Evolutionary conservation across 495 filamentous ascomycete species (phyloP).

Genomic region (Hapsidospora chrysogenum): DNA sequence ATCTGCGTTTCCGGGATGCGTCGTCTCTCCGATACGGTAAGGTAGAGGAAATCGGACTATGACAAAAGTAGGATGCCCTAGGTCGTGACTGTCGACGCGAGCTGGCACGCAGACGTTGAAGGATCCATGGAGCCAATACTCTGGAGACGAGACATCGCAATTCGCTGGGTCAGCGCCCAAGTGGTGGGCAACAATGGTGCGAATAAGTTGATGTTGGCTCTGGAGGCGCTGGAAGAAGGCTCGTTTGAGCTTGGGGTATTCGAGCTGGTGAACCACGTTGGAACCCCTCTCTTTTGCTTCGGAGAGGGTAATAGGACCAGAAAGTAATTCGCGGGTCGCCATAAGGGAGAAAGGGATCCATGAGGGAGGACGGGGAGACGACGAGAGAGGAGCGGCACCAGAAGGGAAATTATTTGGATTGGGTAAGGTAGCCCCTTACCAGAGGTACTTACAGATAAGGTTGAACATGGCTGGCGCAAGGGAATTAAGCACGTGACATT

Average conservation of each 20-base stretch:
- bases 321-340: not conserved
- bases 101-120: slow-evolving; percentile 24
- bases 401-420: not conserved
- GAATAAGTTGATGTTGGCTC: too few relatives aligned
- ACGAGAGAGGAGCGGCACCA: not conserved
- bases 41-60: slow-evolving; percentile 18
- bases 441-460: too few relatives aligned
- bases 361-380: too few relatives aligned
- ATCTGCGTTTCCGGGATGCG: slow-evolving; percentile 17
- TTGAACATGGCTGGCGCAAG: too few relatives aligned
- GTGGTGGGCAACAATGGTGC: not conserved
- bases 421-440: too few relatives aligned
- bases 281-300: not conserved
- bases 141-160: not conserved
- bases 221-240: too few relatives aligned
- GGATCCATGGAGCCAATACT: slow-evolving; percentile 18
- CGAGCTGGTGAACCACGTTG: not conserved
- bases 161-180: not conserved
- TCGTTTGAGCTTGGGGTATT: too few relatives aligned
- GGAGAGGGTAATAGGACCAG: not conserved
- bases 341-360: not conserved
- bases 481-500: too few relatives aligned
- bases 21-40: slow-evolving; percentile 16
- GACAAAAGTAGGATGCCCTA: slow-evolving; percentile 4
- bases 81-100: slow-evolving; percentile 3